Base-by-base conservation (phyloP, 306 rosid genomes). In the Cyamopsis tetragonoloba region DNA sequence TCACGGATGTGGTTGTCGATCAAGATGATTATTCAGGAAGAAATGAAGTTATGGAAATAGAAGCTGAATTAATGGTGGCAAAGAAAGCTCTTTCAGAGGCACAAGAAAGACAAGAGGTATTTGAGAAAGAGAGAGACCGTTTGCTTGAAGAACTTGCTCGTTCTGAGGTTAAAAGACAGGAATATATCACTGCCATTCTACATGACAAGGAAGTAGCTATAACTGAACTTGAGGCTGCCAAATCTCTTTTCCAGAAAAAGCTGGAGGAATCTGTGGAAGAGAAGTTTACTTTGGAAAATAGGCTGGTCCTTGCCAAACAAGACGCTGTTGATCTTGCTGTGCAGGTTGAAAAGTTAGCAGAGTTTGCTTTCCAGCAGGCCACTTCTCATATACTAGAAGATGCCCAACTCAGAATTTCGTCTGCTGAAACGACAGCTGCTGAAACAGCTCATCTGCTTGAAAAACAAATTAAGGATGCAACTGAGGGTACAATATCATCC, bases 281-380 rank as follows among this genome's bases (percentile, higher is more conserved):
- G 63, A 88, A 77, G 84, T 85, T 83, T 75, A 30, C 68, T 39
- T 72, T 88, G 72, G 84, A 88, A 71, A 77, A 88, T 32, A 85
- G 83, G 72, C 80, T 85, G 68, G 88, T 83, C 73, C 91, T 88
- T 74, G 88, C 87, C 27, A 83, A 88, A 80, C 81, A 81, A 51
- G 91, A 88, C 66, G 91, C 89, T 4, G 82, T 88, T 50, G 87
- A 88, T 49, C 95, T 88, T 68, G 95, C 91, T 20, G 91, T 88
- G 15, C 95, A 83, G 76, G 95, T 88, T 35, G 95, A 88, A 67
- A 88, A 77, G 82, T 77, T 85, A 65, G 95, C 89, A 2, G 86
- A 80, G 60, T 78, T 69, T 79, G 86, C 95, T 77, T 85, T 88
- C 70, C 87, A 88, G 81, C 88, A 83, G 89, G 95, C 85, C 32